Base-by-base conservation (phyloP, 306 rosid genomes). In the Acacia crassicarpa region DNA sequence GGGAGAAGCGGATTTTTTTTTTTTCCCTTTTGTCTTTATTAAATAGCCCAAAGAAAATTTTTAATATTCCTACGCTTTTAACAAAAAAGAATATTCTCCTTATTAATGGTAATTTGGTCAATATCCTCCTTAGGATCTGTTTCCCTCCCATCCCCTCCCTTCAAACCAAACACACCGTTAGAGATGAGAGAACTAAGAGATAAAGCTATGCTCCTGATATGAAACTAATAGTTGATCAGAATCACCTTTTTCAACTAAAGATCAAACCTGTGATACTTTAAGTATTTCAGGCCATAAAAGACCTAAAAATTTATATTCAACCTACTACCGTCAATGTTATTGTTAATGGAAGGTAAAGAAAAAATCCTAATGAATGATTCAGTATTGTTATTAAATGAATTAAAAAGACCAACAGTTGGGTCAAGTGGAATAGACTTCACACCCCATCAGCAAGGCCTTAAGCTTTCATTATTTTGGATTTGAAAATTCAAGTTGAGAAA, bases 261-360 rank as follows among this genome's bases (percentile, higher is more conserved):
- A 13, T 74, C 82, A 81, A 74, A 74, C 69, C 68, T 27, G 63
- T 74, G 30, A 78, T 67, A 58, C 68, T 56, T 58, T 10, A 22
- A n/a, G 65, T 58, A 22, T 58, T 58, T 58, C 65, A 58, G 65
- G 65, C 32, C 30, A n/a, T 7, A 54, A 20, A 54, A 46, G 72
- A 80, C 71, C 80, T 44, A 73, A 67, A 56, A 70, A 61, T 12
- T 46, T 73, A 2, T 38, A 14, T 56, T 35, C 78, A 75, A 19
- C 22, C 35, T 4, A 81, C 77, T 66, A 68, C 27, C 67, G 45
- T 72, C 25, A 68, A 20, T 41, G 67, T 43, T 32, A 5, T 44
- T 23, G 44, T 75, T 15, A 22, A 75, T 40, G 25, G n/a, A 9
- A 56, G 25, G 63, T 38, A 22, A n/a, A n/a, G n/a, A 38, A 56